Percentiles rank a stretch among this genome's conserved stretches.
Evolutionary conservation across 805 yeast species (phyloP).

Genomic region (Cyberlindnera petersonii): DNA sequence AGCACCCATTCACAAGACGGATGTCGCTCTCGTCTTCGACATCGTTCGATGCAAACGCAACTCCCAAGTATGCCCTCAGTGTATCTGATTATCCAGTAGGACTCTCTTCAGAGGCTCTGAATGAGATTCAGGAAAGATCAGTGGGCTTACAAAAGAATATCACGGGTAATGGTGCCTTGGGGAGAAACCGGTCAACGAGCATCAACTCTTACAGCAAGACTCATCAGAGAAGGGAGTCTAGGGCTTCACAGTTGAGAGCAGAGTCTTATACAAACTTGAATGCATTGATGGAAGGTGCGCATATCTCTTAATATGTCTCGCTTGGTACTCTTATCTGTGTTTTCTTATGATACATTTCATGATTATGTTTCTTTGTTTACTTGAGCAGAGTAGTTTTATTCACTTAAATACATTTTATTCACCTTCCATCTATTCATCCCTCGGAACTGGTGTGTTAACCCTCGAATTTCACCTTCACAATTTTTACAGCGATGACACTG

Average conservation of each 20-base stretch:
- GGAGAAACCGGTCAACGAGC: constrained; percentile 3
- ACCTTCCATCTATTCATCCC: too few relatives aligned
- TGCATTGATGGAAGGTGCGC: constrained; percentile 6
- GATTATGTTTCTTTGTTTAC: too few relatives aligned
- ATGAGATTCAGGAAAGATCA: constrained; percentile 8
- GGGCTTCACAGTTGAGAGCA: constrained; percentile 10
- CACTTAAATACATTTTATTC: too few relatives aligned
- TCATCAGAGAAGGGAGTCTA: constrained; percentile 4
- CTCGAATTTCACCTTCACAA: too few relatives aligned
- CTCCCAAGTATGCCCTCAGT: constrained; percentile 13
- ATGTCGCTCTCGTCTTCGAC: constrained; percentile 6
- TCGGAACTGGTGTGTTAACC: too few relatives aligned
- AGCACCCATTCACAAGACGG: constrained; percentile 14
- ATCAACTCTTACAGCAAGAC: background rate
- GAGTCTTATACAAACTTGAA: constrained; percentile 10
- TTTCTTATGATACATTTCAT: too few relatives aligned
- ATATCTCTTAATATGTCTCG: background rate
- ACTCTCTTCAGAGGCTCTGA: constrained; percentile 9
- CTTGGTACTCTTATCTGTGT: too few relatives aligned
- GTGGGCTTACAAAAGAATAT: background rate
- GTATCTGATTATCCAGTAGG: constrained; percentile 14
- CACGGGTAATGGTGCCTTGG: background rate
- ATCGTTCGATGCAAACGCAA: background rate
- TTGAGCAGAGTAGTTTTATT: too few relatives aligned
- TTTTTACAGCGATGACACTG: too few relatives aligned